These are phyloP conservation scores for Aurantiochytrium sp. DNA, from an alignment of 108 stramenopile genomes.

Conservation along the genomic window DNA sequence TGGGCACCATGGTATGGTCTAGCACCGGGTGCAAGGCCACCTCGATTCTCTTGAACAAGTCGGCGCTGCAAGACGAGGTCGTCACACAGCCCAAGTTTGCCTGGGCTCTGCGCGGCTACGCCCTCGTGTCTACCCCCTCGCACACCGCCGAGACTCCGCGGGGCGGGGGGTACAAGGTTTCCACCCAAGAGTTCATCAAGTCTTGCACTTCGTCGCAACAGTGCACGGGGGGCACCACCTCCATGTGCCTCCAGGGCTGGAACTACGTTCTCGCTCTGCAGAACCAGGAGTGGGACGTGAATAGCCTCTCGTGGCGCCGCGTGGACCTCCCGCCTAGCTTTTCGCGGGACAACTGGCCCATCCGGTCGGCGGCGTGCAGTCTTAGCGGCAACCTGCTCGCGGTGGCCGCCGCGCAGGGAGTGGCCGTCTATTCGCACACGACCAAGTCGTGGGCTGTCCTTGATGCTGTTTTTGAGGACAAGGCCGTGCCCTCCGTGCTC, in stretches of 20 bases:
- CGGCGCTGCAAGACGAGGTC: background rate
- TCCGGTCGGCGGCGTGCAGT: background rate
- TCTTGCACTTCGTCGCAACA: background rate
- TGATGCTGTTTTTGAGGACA: background rate
- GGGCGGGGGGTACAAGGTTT: background rate
- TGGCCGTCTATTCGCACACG: slow-evolving; percentile 2
- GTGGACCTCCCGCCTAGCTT: background rate
- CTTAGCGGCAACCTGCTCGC: background rate
- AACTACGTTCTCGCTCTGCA: background rate
- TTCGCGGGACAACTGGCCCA: background rate
- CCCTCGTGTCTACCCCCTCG: background rate
- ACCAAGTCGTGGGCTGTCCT: background rate
- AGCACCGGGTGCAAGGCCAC: background rate
- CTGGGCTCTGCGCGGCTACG: background rate
- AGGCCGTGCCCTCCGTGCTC: background rate
- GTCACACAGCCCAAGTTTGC: background rate
- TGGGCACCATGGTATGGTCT: background rate
- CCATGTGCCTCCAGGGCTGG: slow-evolving; percentile 17
- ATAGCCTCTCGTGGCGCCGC: slow-evolving; percentile 1
- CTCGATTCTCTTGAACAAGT: background rate
- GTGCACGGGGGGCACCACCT: background rate
- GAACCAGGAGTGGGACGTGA: slow-evolving; percentile 13
- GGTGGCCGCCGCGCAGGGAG: background rate
- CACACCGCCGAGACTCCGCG: background rate
- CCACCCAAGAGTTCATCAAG: background rate